Percentiles rank a stretch among this genome's conserved stretches.
These are phyloP conservation scores for Jacaranda copaia DNA, from an alignment of 257 asterid genomes.

Conservation along the genomic window DNA sequence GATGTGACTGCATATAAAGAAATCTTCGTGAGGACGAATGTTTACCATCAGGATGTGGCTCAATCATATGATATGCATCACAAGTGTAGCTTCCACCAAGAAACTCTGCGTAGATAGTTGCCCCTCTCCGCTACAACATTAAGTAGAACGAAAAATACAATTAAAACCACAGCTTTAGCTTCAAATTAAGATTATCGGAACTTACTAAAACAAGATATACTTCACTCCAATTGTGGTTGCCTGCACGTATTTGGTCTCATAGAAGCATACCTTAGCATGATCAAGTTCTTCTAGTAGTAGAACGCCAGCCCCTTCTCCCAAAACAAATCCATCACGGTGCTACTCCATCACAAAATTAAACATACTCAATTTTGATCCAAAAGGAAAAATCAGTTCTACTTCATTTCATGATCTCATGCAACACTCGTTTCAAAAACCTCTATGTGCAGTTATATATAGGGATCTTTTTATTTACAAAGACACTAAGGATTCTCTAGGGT, in stretches of 20 bases:
- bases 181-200: neutral
- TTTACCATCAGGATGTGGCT: conserved; percentile 52
- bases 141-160: neutral
- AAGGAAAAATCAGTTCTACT: neutral
- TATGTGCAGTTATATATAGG: neutral
- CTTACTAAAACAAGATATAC: too few relatives aligned
- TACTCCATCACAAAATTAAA: neutral
- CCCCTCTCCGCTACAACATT: conserved; percentile 50
- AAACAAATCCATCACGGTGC: conserved; percentile 57
- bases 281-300: conserved; percentile 60
- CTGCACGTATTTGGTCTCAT: neutral
- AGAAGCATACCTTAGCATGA: conserved; percentile 49
- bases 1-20: too few relatives aligned
- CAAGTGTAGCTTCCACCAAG: conserved; percentile 61
- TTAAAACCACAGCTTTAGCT: neutral
- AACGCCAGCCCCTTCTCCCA: conserved; percentile 68
- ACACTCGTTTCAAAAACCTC: neutral
- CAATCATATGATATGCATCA: conserved; percentile 50
- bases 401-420: neutral
- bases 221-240: neutral
- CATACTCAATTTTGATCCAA: neutral
- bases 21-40: too few relatives aligned
- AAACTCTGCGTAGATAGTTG: conserved; percentile 61
- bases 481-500: too few relatives aligned
- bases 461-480: too few relatives aligned